Evolutionary conservation across 129 eudicot genomes (phyloP), one percentile per base, ranked within the genome.

Genomic region (Smallanthus sonchifolius): DNA sequence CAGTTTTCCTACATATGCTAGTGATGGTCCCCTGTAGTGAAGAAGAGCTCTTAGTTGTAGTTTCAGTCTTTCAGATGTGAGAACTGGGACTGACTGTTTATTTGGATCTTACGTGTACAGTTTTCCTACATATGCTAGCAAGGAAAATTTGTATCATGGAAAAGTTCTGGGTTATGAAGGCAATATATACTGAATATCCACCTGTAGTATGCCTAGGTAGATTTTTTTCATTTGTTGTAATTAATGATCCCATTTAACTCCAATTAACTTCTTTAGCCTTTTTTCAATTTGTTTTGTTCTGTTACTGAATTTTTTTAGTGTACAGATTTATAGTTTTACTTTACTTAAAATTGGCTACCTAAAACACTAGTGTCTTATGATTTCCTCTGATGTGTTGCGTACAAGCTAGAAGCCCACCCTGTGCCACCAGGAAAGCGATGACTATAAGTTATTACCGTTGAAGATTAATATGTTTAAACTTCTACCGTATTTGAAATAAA

Each of bases 191-290:
- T 49, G 32, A 19, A 7, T 54, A 65, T 36, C 55, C 79, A 47
- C 44, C 34, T 32, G 43, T 17, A 63, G 28, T n/a, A 28, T 40
- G 36, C 38, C 69, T 72, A 5, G 74, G 83, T 63, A 39, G 24
- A 15, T 66, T 43, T 19, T 14, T 45, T 42, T 43, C 2, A 54
- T 47, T 47, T 54, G 60, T 17, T 17, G 32, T 7, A 54, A 54
- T 19, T 5, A 19, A 6, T 10, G 39, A 45, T 43, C 32, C 24
- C 4, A 3, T 16, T 13, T 67, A 52, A 14, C 42, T 8, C 24
- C 4, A 3, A 9, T 13, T 67, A 52, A 14, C 42, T 8, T 17
- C 15, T 24, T 37, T 62, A 32, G 65, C 64, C 7, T 47, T 71
- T 51, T 43, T 44, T 28, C 13, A 16, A 38, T 36, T 48, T 0